phyloP scores from a whole-genome alignment of 1,284 basidiomycete genomes.

The Leccinum insigne region DNA sequence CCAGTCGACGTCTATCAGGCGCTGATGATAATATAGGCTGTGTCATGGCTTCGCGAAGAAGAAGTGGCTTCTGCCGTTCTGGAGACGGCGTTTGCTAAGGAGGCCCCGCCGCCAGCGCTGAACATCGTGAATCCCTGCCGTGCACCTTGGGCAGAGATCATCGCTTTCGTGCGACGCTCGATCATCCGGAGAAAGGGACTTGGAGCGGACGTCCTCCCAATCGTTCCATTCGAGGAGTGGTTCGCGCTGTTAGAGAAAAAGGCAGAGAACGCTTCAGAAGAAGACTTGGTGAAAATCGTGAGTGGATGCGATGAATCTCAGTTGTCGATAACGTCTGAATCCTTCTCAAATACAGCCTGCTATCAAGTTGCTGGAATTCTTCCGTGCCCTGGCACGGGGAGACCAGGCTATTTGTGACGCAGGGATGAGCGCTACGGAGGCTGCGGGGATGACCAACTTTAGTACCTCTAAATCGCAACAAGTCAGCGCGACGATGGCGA shows the following conservation, averaged over 20 bases:
- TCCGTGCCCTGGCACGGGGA: background rate
- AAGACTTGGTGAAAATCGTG: background rate
- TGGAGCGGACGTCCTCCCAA: background rate
- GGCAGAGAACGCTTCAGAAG: background rate
- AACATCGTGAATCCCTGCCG: background rate
- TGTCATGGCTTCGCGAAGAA: constrained; percentile 23
- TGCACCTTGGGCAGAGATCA: background rate
- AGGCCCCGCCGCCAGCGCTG: background rate
- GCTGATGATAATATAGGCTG: constrained; percentile 7
- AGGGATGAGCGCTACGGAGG: background rate
- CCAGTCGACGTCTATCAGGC: background rate
- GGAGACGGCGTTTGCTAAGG: background rate
- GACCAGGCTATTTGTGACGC: background rate
- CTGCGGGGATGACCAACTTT: constrained; percentile 5
- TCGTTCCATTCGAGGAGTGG: background rate
- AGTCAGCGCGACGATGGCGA: constrained; percentile 15
- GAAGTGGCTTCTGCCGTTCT: constrained; percentile 16
- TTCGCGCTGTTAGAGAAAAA: background rate
- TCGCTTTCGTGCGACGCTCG: background rate
- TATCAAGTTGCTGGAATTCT: background rate
- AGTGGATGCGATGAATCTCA: background rate
- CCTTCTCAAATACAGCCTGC: background rate
- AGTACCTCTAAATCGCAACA: constrained; percentile 13
- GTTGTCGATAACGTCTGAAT: background rate
- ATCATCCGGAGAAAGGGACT: background rate